Percentiles rank a stretch among this genome's conserved stretches.
phyloP scores from a whole-genome alignment of 345 rosid species.

The Linum usitatissimum region DNA sequence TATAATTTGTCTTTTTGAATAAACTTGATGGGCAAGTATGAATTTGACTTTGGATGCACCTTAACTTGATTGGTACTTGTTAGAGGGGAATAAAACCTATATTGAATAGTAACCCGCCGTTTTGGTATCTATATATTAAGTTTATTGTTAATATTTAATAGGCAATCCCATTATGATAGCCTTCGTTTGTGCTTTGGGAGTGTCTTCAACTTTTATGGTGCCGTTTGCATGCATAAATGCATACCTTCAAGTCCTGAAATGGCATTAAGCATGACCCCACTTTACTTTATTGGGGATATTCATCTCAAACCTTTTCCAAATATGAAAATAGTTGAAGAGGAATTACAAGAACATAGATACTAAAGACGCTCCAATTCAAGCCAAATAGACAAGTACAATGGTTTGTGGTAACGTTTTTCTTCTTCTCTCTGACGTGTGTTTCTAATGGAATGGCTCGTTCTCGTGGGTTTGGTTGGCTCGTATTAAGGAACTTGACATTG shows the following conservation, averaged over 20 bases:
- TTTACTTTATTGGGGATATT: not conserved
- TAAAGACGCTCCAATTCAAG: not conserved
- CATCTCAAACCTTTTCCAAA: not conserved
- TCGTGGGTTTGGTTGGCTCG: not conserved
- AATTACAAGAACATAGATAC: not conserved
- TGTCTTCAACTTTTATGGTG: not conserved
- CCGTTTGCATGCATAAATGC: not conserved
- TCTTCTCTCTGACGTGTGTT: not conserved
- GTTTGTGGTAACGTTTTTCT: not conserved
- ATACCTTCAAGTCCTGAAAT: not conserved
- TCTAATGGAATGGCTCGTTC: not conserved
- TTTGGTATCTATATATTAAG: too few species aligned
- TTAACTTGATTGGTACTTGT: too few species aligned
- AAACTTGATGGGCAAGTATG: too few species aligned
- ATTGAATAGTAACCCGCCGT: too few species aligned
- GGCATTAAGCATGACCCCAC: not conserved
- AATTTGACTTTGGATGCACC: too few species aligned
- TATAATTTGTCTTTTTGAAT: too few species aligned
- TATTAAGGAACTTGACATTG: not conserved
- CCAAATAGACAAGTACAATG: not conserved
- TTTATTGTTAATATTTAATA: not conserved
- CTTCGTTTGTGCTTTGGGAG: not conserved
- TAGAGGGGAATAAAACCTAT: too few species aligned
- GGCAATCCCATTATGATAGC: not conserved
- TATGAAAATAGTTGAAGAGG: not conserved